Evolutionary conservation across 345 rosid genomes (phyloP).

Genomic region (Populus nigra): DNA sequence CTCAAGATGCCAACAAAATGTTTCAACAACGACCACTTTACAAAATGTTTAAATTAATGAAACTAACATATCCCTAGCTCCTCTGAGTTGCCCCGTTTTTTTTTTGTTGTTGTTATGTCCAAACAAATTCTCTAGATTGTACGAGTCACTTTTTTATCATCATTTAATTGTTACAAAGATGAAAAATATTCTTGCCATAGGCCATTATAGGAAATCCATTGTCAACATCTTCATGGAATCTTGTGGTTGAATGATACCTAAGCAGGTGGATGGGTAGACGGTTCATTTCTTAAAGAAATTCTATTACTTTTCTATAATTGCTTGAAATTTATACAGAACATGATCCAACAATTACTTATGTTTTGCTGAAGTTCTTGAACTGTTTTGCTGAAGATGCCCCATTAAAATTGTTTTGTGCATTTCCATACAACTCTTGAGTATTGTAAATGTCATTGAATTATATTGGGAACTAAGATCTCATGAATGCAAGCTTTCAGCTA

Average conservation of each 20-base stretch:
- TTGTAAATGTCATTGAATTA: neutral
- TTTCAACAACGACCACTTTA: neutral
- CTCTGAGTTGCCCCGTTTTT: neutral
- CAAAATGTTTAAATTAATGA: neutral
- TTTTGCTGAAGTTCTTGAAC: neutral
- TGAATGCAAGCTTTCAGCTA: conserved; percentile 12
- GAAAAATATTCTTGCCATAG: neutral
- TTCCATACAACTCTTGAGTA: too few relatives aligned
- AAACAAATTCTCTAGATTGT: neutral
- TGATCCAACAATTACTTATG: neutral
- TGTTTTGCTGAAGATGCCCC: neutral
- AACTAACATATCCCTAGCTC: neutral
- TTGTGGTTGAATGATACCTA: neutral
- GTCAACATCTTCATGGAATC: neutral
- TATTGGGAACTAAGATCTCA: neutral
- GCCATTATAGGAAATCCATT: neutral
- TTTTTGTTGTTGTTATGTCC: neutral
- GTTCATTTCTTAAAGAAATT: neutral
- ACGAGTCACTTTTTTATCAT: neutral
- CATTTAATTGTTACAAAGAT: neutral
- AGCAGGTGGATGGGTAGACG: neutral
- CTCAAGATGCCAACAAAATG: neutral
- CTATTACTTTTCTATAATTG: too few relatives aligned
- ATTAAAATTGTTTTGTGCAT: neutral
- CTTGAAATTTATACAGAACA: neutral